Conservation (phyloP, 495 filamentous ascomycete species). For the Podospora pseudopauciseta region DNA sequence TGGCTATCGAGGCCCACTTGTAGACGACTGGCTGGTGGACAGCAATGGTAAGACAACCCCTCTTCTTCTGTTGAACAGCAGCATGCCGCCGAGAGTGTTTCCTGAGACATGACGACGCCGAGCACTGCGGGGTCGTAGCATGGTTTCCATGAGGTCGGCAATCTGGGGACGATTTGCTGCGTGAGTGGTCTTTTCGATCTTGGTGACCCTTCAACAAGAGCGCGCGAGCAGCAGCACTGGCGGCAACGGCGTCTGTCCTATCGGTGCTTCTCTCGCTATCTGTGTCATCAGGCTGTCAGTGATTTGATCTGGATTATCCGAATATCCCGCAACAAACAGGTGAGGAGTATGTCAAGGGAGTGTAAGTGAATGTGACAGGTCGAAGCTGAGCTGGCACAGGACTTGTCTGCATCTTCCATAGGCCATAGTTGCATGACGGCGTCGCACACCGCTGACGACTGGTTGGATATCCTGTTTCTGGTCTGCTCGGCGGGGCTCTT, state of each 20-base stretch:
- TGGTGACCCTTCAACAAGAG: neutral
- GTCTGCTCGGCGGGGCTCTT: neutral
- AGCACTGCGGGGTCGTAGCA: neutral
- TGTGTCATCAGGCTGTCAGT: neutral
- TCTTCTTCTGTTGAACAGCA: neutral
- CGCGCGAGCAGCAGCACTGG: neutral
- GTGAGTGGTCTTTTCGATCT: neutral
- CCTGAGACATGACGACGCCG: no score
- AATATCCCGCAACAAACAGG: neutral
- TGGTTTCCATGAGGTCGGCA: neutral
- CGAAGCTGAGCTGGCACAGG: conserved; percentile 21
- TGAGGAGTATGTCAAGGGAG: neutral
- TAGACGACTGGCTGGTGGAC: neutral
- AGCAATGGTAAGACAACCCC: neutral
- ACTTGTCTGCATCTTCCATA: neutral
- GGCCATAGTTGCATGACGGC: neutral
- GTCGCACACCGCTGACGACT: neutral
- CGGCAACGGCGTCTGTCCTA: neutral
- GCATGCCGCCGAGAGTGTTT: neutral
- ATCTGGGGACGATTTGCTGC: neutral
- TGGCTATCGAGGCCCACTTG: neutral
- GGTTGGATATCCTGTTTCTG: neutral
- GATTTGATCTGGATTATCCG: neutral
- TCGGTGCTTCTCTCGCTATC: neutral
- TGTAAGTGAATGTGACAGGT: conserved; percentile 29